These are phyloP conservation scores for Anthracocystis walkeri DNA, from an alignment of 1,284 basidiomycete genomes.

Conservation along the genomic window DNA sequence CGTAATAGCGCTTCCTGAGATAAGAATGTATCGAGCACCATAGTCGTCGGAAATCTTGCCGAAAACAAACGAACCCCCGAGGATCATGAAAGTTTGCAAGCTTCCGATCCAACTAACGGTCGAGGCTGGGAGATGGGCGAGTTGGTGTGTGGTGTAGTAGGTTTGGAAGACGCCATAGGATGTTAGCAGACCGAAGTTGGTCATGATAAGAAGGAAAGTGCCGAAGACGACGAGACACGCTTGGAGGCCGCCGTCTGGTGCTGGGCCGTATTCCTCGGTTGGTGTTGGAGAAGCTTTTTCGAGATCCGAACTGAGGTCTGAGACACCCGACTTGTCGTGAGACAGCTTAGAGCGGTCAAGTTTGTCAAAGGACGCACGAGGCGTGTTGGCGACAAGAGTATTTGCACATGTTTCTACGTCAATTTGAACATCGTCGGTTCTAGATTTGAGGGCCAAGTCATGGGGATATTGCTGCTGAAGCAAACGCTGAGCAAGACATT, in stretches of 20 bases:
- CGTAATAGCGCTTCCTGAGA: slow-evolving; percentile 34
- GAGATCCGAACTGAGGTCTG: slow-evolving; percentile 10
- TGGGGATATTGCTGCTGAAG: slow-evolving; percentile 32
- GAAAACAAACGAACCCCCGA: slow-evolving; percentile 38
- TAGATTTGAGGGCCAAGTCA: not conserved
- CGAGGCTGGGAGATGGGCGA: slow-evolving; percentile 31
- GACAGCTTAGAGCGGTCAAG: slow-evolving; percentile 17
- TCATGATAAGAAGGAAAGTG: slow-evolving; percentile 52
- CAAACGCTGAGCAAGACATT: slow-evolving; percentile 42
- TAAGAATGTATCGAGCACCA: slow-evolving; percentile 31
- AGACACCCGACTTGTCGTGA: not conserved
- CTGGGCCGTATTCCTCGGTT: slow-evolving; percentile 4
- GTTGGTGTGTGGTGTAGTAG: slow-evolving; percentile 42
- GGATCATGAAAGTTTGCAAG: slow-evolving; percentile 49
- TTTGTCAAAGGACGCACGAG: slow-evolving; percentile 37
- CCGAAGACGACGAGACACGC: slow-evolving; percentile 50
- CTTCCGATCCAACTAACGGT: slow-evolving; percentile 45
- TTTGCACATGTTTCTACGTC: slow-evolving; percentile 31
- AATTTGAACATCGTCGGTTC: not conserved
- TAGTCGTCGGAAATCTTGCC: slow-evolving; percentile 50
- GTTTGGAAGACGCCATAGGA: slow-evolving; percentile 50
- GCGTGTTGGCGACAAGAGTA: slow-evolving; percentile 43
- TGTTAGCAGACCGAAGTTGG: slow-evolving; percentile 52
- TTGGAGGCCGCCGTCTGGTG: slow-evolving; percentile 44
- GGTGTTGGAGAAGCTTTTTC: slow-evolving; percentile 4